A percentile compares a stretch with the other conserved stretches of the same genome.
Evolutionary conservation across 169 alveolate species (phyloP).

Genomic region (Theileria orientalis): DNA sequence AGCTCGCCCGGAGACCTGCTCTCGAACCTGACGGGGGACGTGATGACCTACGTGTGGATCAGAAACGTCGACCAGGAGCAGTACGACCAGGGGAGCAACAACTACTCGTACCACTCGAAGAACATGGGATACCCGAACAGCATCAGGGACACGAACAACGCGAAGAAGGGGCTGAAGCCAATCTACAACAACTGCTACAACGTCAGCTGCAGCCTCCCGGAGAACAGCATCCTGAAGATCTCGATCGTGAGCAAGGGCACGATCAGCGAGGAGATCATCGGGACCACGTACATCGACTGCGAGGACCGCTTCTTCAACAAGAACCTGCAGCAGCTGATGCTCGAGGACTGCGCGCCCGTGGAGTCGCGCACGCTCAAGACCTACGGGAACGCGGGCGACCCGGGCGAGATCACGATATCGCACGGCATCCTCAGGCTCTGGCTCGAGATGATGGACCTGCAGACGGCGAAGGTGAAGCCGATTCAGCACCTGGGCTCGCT

Average conservation of each 20-base stretch:
- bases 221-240: conserved; percentile 81
- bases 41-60: conserved; percentile 61
- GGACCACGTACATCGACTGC: conserved; percentile 84
- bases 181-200: conserved; percentile 83
- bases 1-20: conserved; percentile 73
- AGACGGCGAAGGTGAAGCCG: conserved; percentile 82
- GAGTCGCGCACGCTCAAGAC: conserved; percentile 75
- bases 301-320: conserved; percentile 86
- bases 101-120: background rate
- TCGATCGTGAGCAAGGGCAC: conserved; percentile 83
- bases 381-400: conserved; percentile 56
- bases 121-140: conserved; percentile 70
- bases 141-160: conserved; percentile 46
- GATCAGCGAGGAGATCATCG: conserved; percentile 82
- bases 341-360: conserved; percentile 76
- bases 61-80: conserved; percentile 76
- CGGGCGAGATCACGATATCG: conserved; percentile 67
- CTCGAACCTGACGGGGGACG: conserved; percentile 58
- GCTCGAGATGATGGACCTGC: conserved; percentile 82
- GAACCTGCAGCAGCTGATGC: conserved; percentile 76
- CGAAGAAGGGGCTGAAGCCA: conserved; percentile 83
- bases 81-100: conserved; percentile 65
- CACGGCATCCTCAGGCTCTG: conserved; percentile 87
- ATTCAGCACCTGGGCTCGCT: conserved; percentile 74
- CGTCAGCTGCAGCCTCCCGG: conserved; percentile 86